These are phyloP conservation scores for Pythium pyrilobum DNA, from an alignment of 352 stramenopile species.

Conservation along the genomic window DNA sequence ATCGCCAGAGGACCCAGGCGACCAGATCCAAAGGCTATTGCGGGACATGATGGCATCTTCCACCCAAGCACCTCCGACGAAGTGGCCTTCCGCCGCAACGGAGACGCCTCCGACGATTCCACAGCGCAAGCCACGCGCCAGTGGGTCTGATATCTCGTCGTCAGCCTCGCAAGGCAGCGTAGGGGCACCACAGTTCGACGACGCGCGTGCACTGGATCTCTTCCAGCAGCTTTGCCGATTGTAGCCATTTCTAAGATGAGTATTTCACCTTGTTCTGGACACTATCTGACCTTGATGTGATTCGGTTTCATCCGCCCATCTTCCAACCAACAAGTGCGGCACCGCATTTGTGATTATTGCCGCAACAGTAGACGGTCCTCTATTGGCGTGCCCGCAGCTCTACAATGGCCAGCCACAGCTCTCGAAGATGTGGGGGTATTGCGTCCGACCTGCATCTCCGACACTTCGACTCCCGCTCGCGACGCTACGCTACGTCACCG, in stretches of 20 bases:
- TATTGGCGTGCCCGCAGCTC: conserved; percentile 2
- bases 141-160: neutral
- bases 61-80: neutral
- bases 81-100: neutral
- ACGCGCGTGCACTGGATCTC: conserved; percentile 49
- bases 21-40: conserved; percentile 49
- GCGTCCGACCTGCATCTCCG: too few species aligned
- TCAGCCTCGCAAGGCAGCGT: neutral
- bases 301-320: too few species aligned
- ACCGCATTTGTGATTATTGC: neutral
- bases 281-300: neutral
- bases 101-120: neutral
- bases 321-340: conserved; percentile 3
- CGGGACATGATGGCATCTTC: conserved; percentile 31
- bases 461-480: too few species aligned
- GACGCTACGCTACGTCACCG: neutral
- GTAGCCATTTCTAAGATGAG: conserved; percentile 7
- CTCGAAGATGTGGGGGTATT: too few species aligned
- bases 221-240: conserved; percentile 53
- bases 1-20: conserved; percentile 25
- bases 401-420: conserved; percentile 18
- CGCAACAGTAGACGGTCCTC: conserved; percentile 10
- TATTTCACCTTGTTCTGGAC: neutral
- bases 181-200: conserved; percentile 34
- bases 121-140: neutral